phyloP scores from a whole-genome alignment of 2,329 filamentous ascomycete genomes.

The Colletotrichum spinosum region DNA sequence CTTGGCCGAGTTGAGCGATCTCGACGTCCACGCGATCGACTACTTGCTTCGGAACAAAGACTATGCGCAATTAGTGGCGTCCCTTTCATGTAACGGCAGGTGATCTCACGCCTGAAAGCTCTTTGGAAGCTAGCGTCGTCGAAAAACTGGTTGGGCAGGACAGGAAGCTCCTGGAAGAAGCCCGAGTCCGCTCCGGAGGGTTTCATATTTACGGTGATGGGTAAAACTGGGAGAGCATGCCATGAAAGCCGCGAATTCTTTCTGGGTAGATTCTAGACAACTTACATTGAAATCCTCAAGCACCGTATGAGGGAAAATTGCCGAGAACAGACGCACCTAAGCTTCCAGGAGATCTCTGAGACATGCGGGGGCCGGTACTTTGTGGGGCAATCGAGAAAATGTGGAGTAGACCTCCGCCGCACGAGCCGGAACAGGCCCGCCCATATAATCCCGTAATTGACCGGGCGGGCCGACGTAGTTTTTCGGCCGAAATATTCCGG shows the following conservation, averaged over 20 bases:
- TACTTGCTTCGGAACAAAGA: constrained; percentile 60
- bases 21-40: constrained; percentile 54
- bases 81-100: neutral
- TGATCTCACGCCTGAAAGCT: constrained; percentile 58
- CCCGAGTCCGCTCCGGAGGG: constrained; percentile 59
- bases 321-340: neutral
- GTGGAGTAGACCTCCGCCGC: neutral
- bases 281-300: too few relatives aligned
- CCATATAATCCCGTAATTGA: constrained; percentile 16
- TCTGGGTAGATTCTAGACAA: too few relatives aligned
- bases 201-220: constrained; percentile 49
- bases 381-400: constrained; percentile 20
- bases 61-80: constrained; percentile 44
- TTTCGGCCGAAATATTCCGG: neutral
- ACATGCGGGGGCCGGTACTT: constrained; percentile 10
- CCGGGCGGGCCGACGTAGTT: constrained; percentile 2
- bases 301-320: too few relatives aligned
- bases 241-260: too few relatives aligned
- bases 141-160: constrained; percentile 66
- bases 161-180: constrained; percentile 66
- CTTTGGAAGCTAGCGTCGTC: constrained; percentile 66
- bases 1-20: constrained; percentile 59
- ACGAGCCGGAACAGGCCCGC: neutral
- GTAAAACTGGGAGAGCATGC: neutral
- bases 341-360: constrained; percentile 1